Evolutionary conservation across 108 stramenopile species (phyloP), one percentile per base, ranked within the genome.

Genomic region (Nitzschia sp.): DNA sequence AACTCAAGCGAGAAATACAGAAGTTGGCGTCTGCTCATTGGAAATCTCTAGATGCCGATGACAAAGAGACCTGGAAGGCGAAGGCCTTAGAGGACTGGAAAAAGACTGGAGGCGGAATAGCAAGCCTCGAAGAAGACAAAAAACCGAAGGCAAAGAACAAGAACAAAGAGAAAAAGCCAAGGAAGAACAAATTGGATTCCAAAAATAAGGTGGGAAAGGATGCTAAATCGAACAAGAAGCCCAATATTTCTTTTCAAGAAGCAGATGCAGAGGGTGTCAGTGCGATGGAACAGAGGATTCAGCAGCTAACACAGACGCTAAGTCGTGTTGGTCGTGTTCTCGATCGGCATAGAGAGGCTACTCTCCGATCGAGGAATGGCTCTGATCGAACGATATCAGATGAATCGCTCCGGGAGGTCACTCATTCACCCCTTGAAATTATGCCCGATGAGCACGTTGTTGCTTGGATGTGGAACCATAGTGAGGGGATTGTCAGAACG

Each of bases 271-370:
- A 94, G 63, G 93, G 91, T n/a, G 68, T 79, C 29, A 82, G 82
- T 52, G 87, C 93, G 23, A 94, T 94, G 92, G 89, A 89, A 58
- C 89, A 94, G 58, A 78, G 92, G 17, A 90, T 94, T 61, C 92
- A 94, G 54, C 88, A 89, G 69, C 77, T 95, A 47, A 85, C 93
- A 2, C 90, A 91, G 47, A 77, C 85, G 25, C 71, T 95, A 21
- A 87, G 84, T 50, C 77, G 90, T 46, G 80, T 95, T 30, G 93
- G 93, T 26, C 85, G 93, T 68, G 90, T 92, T 58, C 78, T 95
- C 41, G 88, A 90, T 64, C 79, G 90, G 19, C 93, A 95, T 72
- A 63, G 93, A 68, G 88, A 92, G 60, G 58, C 58, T 46, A 17
- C 48, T 6, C 19, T 76, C 33, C 34, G 57, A 53, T 17, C 53